A percentile compares a stretch with the other conserved stretches of the same genome.
These are phyloP conservation scores for Suillus plorans DNA, from an alignment of 768 basidiomycete genomes.

Conservation along the genomic window DNA sequence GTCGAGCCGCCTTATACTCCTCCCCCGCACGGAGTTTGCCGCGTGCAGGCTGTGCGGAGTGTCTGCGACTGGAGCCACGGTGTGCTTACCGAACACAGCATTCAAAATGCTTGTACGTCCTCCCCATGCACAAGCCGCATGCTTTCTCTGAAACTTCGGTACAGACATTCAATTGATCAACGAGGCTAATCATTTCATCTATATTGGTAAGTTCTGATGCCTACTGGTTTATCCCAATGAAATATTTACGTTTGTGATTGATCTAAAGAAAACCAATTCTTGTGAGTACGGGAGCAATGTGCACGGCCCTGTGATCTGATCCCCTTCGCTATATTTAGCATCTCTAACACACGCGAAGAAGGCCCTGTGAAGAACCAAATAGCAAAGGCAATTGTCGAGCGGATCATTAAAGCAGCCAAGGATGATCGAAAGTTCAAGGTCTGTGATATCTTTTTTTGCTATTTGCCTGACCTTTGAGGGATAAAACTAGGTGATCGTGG, in stretches of 20 bases:
- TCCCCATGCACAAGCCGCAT: slow-evolving; percentile 5
- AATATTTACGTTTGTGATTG: slow-evolving; percentile 8
- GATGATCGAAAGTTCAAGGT: slow-evolving; percentile 79
- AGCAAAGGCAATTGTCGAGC: slow-evolving; percentile 76
- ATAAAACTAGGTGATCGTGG: slow-evolving; percentile 65
- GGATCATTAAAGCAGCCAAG: slow-evolving; percentile 79
- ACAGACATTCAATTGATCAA: slow-evolving; percentile 76
- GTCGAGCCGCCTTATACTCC: slow-evolving; percentile 41
- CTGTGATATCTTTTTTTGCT: slow-evolving; percentile 3
- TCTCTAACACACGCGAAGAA: slow-evolving; percentile 66
- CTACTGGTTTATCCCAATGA: background rate
- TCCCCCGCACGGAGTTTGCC: slow-evolving; percentile 51
- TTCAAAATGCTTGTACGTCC: slow-evolving; percentile 87
- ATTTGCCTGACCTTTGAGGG: background rate
- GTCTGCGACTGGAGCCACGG: slow-evolving; percentile 96
- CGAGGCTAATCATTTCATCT: slow-evolving; percentile 86
- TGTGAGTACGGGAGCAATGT: slow-evolving; percentile 48
- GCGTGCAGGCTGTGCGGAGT: slow-evolving; percentile 81
- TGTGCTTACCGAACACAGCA: slow-evolving; percentile 84
- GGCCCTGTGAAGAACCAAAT: slow-evolving; percentile 81
- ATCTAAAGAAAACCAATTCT: slow-evolving; percentile 75
- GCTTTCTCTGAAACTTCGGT: slow-evolving; percentile 2
- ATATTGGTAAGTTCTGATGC: slow-evolving; percentile 67
- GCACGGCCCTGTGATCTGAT: slow-evolving; percentile 7
- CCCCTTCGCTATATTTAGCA: slow-evolving; percentile 42